These are phyloP conservation scores for Macadamia integrifolia DNA, from an alignment of 164 flowering plant genomes.

Conservation along the genomic window DNA sequence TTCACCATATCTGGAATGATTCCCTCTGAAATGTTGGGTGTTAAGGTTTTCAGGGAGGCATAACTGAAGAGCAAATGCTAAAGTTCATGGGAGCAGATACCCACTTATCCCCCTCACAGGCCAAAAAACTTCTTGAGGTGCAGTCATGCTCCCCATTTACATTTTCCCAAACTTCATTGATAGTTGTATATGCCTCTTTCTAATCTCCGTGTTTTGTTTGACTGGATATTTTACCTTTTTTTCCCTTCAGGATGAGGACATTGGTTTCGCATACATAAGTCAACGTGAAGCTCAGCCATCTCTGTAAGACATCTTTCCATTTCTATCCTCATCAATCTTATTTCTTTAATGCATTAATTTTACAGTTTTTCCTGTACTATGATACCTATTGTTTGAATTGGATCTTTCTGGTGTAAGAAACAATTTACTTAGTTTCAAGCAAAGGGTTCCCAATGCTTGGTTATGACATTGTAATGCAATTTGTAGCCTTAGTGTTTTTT, in stretches of 20 bases:
- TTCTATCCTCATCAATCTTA: not conserved
- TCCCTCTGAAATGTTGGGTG: constrained; percentile 18
- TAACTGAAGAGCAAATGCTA: constrained; percentile 97
- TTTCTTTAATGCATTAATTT: not conserved
- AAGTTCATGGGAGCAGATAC: constrained; percentile 96
- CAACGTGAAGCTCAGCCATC: constrained; percentile 96
- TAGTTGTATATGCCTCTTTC: not conserved
- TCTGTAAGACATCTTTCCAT: constrained; percentile 40
- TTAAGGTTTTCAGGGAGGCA: constrained; percentile 72
- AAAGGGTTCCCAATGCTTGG: not conserved
- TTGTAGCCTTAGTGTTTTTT: not conserved
- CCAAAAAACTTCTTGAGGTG: constrained; percentile 90
- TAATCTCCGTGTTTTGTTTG: not conserved
- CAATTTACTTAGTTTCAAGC: not conserved
- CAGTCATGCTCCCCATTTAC: not conserved
- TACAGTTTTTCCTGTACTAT: not conserved
- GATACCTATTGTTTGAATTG: not conserved
- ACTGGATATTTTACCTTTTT: not conserved
- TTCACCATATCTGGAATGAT: not conserved
- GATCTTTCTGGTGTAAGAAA: not conserved
- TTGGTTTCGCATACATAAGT: constrained; percentile 92
- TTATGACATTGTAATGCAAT: not conserved
- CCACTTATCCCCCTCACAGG: constrained; percentile 56
- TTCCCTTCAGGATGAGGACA: constrained; percentile 66
- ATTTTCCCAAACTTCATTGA: constrained; percentile 4